These are phyloP conservation scores for Thalassiosira profunda DNA, from an alignment of 108 stramenopile species.

Conservation along the genomic window DNA sequence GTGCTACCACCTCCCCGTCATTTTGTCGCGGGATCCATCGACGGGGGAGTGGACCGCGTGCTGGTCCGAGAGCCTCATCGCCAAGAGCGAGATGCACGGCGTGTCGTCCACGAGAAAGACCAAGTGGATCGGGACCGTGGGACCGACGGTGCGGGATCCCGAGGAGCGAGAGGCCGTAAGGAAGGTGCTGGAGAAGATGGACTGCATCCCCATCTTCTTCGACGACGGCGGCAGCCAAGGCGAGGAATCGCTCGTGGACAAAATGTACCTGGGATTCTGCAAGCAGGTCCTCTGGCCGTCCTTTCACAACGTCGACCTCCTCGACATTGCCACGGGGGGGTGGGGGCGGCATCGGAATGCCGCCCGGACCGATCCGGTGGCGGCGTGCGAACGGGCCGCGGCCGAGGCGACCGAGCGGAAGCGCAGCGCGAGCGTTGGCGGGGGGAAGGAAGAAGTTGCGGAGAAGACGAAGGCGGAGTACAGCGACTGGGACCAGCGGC, in stretches of 20 bases:
- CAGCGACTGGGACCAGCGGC: conserved; percentile 89
- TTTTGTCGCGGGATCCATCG: conserved; percentile 63
- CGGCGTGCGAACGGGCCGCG: conserved; percentile 43
- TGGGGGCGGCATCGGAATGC: conserved; percentile 47
- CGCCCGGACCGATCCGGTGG: conserved; percentile 33
- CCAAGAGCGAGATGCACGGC: conserved; percentile 85
- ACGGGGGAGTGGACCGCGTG: conserved; percentile 78
- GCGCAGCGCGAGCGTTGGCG: conserved; percentile 18
- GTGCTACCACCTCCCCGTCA: conserved; percentile 97
- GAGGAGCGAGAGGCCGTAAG: conserved; percentile 83
- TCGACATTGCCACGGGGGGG: conserved; percentile 80
- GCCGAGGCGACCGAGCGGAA: conserved; percentile 47
- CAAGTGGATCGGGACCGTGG: conserved; percentile 95
- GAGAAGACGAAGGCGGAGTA: conserved; percentile 3
- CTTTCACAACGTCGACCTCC: conserved; percentile 97
- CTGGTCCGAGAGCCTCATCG: conserved; percentile 96
- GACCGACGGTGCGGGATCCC: conserved; percentile 50
- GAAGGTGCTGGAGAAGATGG: conserved; percentile 76
- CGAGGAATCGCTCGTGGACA: conserved; percentile 40
- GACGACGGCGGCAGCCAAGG: conserved; percentile 16
- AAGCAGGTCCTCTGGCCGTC: conserved; percentile 98
- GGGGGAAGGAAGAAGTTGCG: too few relatives aligned
- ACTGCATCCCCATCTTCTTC: conserved; percentile 97
- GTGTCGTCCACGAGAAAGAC: conserved; percentile 78
- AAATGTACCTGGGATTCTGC: conserved; percentile 96